phyloP scores from a whole-genome alignment of 768 basidiomycete species.

The Amanita rimosa region DNA sequence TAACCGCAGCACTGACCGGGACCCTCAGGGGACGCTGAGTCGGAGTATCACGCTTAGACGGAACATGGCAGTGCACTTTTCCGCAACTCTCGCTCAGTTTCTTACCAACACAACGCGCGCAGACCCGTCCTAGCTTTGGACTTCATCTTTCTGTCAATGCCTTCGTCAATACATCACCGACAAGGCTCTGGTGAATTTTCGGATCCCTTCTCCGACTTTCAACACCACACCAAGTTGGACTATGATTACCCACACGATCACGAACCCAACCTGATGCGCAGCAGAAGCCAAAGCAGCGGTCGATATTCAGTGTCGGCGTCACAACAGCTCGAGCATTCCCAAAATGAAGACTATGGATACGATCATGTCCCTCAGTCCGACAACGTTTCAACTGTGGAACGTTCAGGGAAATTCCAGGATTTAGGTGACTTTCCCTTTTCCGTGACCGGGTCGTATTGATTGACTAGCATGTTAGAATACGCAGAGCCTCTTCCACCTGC shows the following conservation, averaged over 20 bases:
- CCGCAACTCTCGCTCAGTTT: no score
- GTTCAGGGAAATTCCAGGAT: conserved; percentile 33
- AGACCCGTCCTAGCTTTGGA: neutral
- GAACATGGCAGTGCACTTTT: no score
- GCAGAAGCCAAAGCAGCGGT: conserved; percentile 1
- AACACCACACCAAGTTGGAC: neutral
- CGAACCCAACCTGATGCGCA: neutral
- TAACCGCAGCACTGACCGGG: neutral
- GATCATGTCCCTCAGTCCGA: conserved; percentile 6
- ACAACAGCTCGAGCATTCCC: conserved; percentile 2
- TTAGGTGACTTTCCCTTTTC: conserved; percentile 30
- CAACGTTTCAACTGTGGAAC: conserved; percentile 31
- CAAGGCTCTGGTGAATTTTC: conserved; percentile 8
- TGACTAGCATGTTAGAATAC: conserved; percentile 38
- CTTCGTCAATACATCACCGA: neutral
- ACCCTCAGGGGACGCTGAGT: no score
- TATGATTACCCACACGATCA: neutral
- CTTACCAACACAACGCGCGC: no score
- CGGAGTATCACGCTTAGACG: no score
- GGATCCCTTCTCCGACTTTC: conserved; percentile 6
- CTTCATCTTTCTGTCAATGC: neutral
- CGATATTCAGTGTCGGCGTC: neutral
- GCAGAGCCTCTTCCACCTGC: conserved; percentile 36
- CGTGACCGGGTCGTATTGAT: neutral
- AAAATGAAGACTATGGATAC: conserved; percentile 10